Evolutionary conservation across 1,284 basidiomycete species (phyloP).

Genomic region (Stygiomarasmius scandens): DNA sequence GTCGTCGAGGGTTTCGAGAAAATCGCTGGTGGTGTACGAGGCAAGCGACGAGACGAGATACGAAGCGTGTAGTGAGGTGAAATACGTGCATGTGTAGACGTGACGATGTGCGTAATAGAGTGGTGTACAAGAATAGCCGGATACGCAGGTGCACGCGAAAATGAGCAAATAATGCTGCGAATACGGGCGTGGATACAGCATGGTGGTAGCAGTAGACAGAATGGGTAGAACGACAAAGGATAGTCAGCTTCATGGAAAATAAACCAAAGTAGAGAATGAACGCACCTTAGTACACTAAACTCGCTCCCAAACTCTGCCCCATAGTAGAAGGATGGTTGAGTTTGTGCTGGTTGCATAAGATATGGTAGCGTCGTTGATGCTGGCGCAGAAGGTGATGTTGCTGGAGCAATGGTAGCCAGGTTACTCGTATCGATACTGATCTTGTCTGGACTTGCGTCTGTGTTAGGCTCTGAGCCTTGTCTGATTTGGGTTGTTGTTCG

Average conservation of each 20-base stretch:
- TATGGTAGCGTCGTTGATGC: background rate
- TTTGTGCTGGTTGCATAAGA: conserved; percentile 15
- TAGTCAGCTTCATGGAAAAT: no score
- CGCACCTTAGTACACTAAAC: conserved; percentile 79
- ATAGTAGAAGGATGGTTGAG: conserved; percentile 59
- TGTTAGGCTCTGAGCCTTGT: conserved; percentile 43
- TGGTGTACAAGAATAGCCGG: no score
- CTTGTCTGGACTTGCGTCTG: conserved; percentile 26
- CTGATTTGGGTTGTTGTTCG: conserved; percentile 64
- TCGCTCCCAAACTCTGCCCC: conserved; percentile 77
- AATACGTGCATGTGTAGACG: no score
- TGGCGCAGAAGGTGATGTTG: conserved; percentile 1
- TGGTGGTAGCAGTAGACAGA: background rate
- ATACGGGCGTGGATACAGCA: background rate
- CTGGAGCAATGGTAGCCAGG: conserved; percentile 18
- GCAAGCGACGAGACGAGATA: no score
- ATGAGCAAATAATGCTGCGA: no score
- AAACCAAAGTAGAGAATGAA: background rate
- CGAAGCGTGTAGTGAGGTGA: no score
- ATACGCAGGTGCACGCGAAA: no score
- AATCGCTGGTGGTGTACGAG: conserved; percentile 66
- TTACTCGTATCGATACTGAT: conserved; percentile 35
- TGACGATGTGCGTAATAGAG: no score
- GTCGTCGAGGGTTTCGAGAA: conserved; percentile 78
- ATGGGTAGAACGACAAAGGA: no score